phyloP scores from a whole-genome alignment of 1,139 yeast genomes.

The Yamadazyma mexicana region DNA sequence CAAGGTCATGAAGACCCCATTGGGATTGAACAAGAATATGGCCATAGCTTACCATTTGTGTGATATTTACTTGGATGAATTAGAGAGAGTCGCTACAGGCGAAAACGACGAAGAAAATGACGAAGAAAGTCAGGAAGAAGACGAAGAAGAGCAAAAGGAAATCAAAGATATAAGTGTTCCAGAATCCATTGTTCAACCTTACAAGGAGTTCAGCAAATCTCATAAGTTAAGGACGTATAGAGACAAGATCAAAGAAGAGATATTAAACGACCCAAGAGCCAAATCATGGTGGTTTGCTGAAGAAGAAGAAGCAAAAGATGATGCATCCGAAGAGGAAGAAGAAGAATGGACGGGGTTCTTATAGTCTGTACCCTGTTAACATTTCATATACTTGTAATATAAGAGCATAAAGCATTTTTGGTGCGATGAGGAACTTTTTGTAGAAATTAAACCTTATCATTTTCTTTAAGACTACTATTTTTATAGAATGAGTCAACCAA shows the following conservation, averaged over 20 bases:
- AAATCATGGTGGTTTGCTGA: conserved; percentile 62
- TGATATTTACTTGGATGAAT: conserved; percentile 83
- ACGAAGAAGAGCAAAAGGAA: conserved; percentile 26
- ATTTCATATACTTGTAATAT: conserved; percentile 10
- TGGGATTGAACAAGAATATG: conserved; percentile 58
- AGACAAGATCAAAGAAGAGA: conserved; percentile 62
- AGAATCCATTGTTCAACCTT: conserved; percentile 54
- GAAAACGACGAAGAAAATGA: conserved; percentile 18
- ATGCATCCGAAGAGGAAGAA: conserved; percentile 21
- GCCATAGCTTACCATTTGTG: conserved; percentile 84
- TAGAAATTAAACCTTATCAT: too few species aligned
- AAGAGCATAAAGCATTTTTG: neutral
- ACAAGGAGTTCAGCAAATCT: conserved; percentile 49
- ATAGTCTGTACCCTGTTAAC: neutral
- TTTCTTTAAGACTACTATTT: too few species aligned
- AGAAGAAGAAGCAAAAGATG: conserved; percentile 22
- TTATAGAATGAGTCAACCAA: neutral
- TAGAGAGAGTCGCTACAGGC: conserved; percentile 32
- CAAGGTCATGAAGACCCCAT: conserved; percentile 41
- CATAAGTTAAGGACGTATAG: conserved; percentile 65
- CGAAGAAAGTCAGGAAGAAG: conserved; percentile 31
- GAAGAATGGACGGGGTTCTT: conserved; percentile 33
- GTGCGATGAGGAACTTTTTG: conserved; percentile 6
- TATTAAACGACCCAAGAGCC: conserved; percentile 65
- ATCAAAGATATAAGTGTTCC: conserved; percentile 54